phyloP scores from a whole-genome alignment of 768 basidiomycete species.

The Mycena amicta region DNA sequence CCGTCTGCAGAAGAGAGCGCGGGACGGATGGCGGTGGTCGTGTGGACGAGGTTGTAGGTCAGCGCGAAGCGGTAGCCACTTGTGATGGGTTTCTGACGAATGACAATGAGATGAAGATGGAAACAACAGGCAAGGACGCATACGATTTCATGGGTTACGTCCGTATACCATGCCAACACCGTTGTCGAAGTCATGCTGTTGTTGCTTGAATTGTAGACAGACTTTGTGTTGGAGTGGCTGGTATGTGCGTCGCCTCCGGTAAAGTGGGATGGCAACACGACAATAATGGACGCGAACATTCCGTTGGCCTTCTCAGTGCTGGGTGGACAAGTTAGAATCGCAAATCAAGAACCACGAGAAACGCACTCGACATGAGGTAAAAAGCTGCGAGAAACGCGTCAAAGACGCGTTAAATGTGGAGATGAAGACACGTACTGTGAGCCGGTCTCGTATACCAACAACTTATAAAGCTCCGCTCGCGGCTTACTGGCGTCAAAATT shows the following conservation, averaged over 20 bases:
- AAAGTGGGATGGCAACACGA: slow-evolving; percentile 42
- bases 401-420: not conserved
- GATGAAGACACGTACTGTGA: slow-evolving; percentile 35
- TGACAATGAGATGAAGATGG: not conserved
- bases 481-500: slow-evolving; percentile 1
- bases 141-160: slow-evolving; percentile 38
- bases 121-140: not conserved
- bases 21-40: slow-evolving; percentile 18
- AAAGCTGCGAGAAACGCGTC: slow-evolving; percentile 27
- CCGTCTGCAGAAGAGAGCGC: slow-evolving; percentile 18
- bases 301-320: slow-evolving; percentile 36
- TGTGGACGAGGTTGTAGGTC: slow-evolving; percentile 42
- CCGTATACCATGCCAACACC: slow-evolving; percentile 45
- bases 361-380: slow-evolving; percentile 34
- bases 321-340: too few relatives aligned
- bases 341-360: too few relatives aligned
- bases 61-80: slow-evolving; percentile 43
- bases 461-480: slow-evolving; percentile 36
- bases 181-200: slow-evolving; percentile 27
- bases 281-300: slow-evolving; percentile 44
- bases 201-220: slow-evolving; percentile 30
- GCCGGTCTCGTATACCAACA: slow-evolving; percentile 39
- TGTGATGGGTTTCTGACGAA: slow-evolving; percentile 33
- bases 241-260: slow-evolving; percentile 40
- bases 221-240: slow-evolving; percentile 26